Percentiles rank a stretch among this genome's conserved stretches.
Conservation (phyloP, 768 basidiomycete genomes). For the Suillus americanus region DNA sequence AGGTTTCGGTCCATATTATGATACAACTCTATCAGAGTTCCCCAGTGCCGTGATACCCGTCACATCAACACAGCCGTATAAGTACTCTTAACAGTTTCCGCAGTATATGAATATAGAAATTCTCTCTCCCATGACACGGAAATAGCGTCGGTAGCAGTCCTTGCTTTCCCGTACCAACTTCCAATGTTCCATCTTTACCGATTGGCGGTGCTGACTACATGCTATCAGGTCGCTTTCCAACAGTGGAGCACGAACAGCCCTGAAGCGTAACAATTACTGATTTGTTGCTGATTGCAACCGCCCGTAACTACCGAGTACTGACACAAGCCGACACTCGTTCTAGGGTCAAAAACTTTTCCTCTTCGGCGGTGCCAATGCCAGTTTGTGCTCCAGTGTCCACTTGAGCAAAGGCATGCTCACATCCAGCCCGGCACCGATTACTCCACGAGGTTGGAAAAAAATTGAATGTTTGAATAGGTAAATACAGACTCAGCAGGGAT, state of each 20-base stretch:
- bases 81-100: too few relatives aligned
- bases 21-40: not conserved
- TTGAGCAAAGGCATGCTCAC: not conserved
- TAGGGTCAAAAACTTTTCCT: not conserved
- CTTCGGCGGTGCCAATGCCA: not conserved
- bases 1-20: too few relatives aligned
- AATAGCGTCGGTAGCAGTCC: not conserved
- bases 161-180: not conserved
- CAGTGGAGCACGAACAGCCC: not conserved
- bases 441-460: too few relatives aligned
- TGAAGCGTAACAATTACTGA: not conserved
- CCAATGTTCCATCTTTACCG: not conserved
- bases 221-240: not conserved
- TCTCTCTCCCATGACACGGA: not conserved
- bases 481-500: too few relatives aligned
- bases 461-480: too few relatives aligned
- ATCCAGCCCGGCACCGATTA: not conserved
- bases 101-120: too few relatives aligned
- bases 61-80: too few relatives aligned
- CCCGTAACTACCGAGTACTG: not conserved
- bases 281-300: not conserved
- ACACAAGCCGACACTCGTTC: not conserved
- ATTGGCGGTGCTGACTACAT: not conserved
- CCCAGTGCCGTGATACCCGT: too few relatives aligned
- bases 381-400: not conserved